Evolutionary conservation across 768 basidiomycete genomes (phyloP), one percentile per base, ranked within the genome.

Genomic region (Favolaschia claudopus): DNA sequence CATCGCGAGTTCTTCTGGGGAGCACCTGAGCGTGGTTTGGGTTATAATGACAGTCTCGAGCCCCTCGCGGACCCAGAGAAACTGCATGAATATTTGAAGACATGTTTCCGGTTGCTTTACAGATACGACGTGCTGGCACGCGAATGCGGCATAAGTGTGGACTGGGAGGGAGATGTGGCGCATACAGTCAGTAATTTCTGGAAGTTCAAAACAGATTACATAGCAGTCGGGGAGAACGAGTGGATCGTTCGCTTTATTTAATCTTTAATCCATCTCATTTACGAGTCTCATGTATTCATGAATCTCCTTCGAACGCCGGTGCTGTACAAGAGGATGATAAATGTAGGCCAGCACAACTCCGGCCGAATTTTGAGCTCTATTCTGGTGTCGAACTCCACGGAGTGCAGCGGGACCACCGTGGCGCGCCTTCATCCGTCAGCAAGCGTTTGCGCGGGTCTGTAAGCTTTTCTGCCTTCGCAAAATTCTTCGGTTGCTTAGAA

Each of bases 21-120:
- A 9, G 46, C 58, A 7, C 55, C 55, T 2, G 44, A 62, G 3
- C 36, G 48, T n/a, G 7, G 28, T 19, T 24, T 24, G 22, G 22
- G 15, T 8, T 14, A 9, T 15, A 37, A 33, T 45, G 62, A 38
- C 42, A 1, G 31, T 20, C 1, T 46, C 47, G 52, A 57, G 66
- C 20, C 47, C 34, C 19, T 65, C 65, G 20, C 67, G 1, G 68
- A 76, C 51, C 47, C 65, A 12, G 55, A 50, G 8, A 53, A 62
- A 8, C 58, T 77, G 7, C 64, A 72, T 20, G 68, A 71, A 40
- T 79, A 78, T 45, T 29, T 78, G 32, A 79, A 79, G 60, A 66
- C 57, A 14, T 62, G 72, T 13, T 79, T 79, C 58, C 64, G 60
- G 6, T 29, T 79, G 7, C 49, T 80, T 36, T 81, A 78, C 60